Conservation (phyloP, 1,284 basidiomycete species). For the Vanrija humicola region DNA sequence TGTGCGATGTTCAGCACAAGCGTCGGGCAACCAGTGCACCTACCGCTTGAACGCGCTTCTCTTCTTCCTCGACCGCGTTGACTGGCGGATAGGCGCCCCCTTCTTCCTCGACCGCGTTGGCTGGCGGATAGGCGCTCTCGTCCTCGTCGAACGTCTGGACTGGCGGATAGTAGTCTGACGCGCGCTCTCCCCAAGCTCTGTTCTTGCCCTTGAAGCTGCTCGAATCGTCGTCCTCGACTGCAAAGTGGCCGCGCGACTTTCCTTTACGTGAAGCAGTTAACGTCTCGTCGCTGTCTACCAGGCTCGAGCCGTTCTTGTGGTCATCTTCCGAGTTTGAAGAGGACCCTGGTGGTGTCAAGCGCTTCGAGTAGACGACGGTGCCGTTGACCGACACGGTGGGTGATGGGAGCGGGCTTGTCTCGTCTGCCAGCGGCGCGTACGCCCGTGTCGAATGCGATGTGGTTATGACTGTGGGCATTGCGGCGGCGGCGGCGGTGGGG, state of each 20-base stretch:
- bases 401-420: slow-evolving; percentile 29
- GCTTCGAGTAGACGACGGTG: slow-evolving; percentile 33
- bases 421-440: slow-evolving; percentile 41
- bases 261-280: slow-evolving; percentile 17
- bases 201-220: slow-evolving; percentile 30
- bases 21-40: slow-evolving; percentile 8
- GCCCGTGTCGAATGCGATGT: slow-evolving; percentile 15
- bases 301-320: background rate
- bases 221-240: slow-evolving; percentile 12
- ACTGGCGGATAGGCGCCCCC: slow-evolving; percentile 35
- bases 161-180: slow-evolving; percentile 4
- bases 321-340: slow-evolving; percentile 4
- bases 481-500: background rate
- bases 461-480: slow-evolving; percentile 26
- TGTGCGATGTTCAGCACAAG: slow-evolving; percentile 15
- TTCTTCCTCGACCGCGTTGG: slow-evolving; percentile 4
- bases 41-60: slow-evolving; percentile 44
- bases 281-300: slow-evolving; percentile 29
- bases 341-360: slow-evolving; percentile 1
- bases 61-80: slow-evolving; percentile 43
- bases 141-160: slow-evolving; percentile 4
- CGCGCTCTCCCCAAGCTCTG: slow-evolving; percentile 32
- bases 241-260: slow-evolving; percentile 6
- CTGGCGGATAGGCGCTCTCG: background rate
- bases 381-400: slow-evolving; percentile 32